Base-by-base conservation (phyloP, 768 basidiomycete genomes). In the Boletus reticulatus region DNA sequence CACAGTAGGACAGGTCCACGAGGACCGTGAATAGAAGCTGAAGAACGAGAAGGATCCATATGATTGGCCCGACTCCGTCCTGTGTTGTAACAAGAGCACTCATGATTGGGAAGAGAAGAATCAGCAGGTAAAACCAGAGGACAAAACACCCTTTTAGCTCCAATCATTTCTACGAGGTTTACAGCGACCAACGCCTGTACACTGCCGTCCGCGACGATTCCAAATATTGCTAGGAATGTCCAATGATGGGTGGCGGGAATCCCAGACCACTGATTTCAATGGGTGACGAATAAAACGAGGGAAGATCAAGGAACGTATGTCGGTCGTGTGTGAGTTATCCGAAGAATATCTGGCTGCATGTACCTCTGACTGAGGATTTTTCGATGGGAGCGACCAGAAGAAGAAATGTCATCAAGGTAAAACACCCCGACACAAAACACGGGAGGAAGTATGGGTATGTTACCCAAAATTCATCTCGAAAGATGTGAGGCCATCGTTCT, bases 401-500 rank as follows among this genome's bases (percentile, higher is more conserved):
- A 11, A 42, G 6, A 43, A 62, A 62, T 6, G 52, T 45, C 0
- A 55, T 4, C 24, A 60, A 19, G n/a, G 61, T 50, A n/a, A 57
- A 48, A 27, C 22, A 41, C 4, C 60, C 60, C 4, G 71, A 58
- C 6, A 65, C 42, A 6, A 66, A 22, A 14, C n/a, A 32, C 19
- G 46, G 46, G 9, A 47, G 46, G 32, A 47, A 47, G 46, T 47
- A 47, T 10, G 46, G 32, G 20, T 47, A 47, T 5, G 32, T 22
- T 22, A 19, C 19, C 46, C 46, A 47, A 32, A 47, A 76, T 46
- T 55, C 62, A 34, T 70, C 73, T 24, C 69, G 59, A 60, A 87
- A 85, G 3, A 78, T 52, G 4, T 57, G 16, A 1, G 84, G 83
- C 65, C 80, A 85, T 22, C 67, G 77, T 39, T 85, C 80, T 38